Evolutionary conservation across 805 yeast genomes (phyloP).

Genomic region (Yamadazyma akitaensis): DNA sequence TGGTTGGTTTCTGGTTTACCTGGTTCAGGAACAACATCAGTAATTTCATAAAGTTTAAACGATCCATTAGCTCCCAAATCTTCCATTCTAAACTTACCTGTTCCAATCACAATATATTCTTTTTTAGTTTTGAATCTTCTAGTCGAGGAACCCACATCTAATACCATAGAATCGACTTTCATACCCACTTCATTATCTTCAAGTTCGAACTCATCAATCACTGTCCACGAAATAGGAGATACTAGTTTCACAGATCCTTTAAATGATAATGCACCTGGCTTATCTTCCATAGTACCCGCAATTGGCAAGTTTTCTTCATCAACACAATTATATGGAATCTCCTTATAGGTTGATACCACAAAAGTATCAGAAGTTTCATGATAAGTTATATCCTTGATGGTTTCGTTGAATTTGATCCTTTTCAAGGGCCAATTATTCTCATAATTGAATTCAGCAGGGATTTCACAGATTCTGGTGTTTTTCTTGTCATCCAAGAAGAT

Average conservation of each 20-base stretch:
- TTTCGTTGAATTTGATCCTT: constrained; percentile 51
- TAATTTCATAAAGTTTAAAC: constrained; percentile 68
- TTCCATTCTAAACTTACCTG: constrained; percentile 72
- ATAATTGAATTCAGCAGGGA: constrained; percentile 49
- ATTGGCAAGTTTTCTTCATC: constrained; percentile 73
- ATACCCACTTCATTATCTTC: constrained; percentile 66
- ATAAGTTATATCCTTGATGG: constrained; percentile 63
- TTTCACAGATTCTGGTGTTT: constrained; percentile 60
- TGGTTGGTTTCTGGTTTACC: constrained; percentile 80
- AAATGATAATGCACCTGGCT: constrained; percentile 54
- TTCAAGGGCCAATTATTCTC: constrained; percentile 60
- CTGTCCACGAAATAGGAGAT: constrained; percentile 73
- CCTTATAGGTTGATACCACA: constrained; percentile 57
- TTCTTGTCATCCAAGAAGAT: constrained; percentile 69
- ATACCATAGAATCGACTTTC: constrained; percentile 50
- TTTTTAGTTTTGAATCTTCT: constrained; percentile 48
- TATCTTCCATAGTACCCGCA: constrained; percentile 51
- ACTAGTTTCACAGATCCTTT: constrained; percentile 62
- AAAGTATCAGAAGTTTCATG: constrained; percentile 65
- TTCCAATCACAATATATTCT: constrained; percentile 76
- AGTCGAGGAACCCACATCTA: constrained; percentile 43
- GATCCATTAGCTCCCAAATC: constrained; percentile 79
- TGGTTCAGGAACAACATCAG: constrained; percentile 86
- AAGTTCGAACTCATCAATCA: constrained; percentile 66
- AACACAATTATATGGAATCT: constrained; percentile 57